These are phyloP conservation scores for Diaporthe ampelina DNA, from an alignment of 2,329 filamentous ascomycete species.

Conservation along the genomic window DNA sequence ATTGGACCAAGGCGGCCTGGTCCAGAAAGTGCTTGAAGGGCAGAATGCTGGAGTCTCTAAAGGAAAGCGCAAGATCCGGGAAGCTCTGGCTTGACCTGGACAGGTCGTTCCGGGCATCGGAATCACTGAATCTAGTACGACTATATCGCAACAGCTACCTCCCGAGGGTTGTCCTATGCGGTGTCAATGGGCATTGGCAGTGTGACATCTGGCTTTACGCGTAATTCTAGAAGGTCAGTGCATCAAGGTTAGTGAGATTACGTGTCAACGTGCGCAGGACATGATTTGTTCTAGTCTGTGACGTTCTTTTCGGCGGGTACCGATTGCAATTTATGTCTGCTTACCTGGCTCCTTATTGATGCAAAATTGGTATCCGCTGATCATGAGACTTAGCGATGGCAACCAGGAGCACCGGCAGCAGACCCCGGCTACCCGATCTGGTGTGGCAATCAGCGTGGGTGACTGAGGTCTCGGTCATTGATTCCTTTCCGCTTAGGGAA, in stretches of 20 bases:
- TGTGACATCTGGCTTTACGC: background rate
- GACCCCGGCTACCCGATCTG: background rate
- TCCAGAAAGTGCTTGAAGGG: background rate
- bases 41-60: background rate
- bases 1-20: too few relatives aligned
- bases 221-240: background rate
- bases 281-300: background rate
- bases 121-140: background rate
- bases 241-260: background rate
- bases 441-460: background rate
- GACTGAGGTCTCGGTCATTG: background rate
- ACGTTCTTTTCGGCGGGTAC: background rate
- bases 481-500: background rate
- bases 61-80: background rate
- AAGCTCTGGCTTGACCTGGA: background rate
- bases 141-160: background rate
- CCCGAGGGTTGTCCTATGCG: too few relatives aligned
- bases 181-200: too few relatives aligned
- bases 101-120: background rate
- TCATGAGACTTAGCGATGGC: background rate
- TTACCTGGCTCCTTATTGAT: conserved; percentile 14
- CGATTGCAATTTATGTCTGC: background rate
- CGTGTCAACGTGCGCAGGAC: background rate
- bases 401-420: background rate
- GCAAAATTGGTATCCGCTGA: conserved; percentile 20